Conservation (phyloP, 2,329 filamentous ascomycete genomes). For the Lomentospora prolificans region DNA sequence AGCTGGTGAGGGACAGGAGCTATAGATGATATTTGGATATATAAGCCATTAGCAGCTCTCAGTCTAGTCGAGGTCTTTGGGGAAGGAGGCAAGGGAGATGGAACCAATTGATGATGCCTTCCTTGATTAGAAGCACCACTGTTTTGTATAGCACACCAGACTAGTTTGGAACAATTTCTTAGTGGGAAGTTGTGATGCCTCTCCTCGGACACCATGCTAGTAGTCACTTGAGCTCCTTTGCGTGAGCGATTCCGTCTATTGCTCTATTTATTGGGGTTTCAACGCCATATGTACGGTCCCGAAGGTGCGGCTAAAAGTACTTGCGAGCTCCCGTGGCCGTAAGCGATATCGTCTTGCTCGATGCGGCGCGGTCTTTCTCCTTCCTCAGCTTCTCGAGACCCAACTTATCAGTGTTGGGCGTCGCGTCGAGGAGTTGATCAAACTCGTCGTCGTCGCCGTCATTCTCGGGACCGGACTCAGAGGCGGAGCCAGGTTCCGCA, state of each 20-base stretch:
- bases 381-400: constrained; percentile 52
- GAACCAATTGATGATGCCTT: no score
- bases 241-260: no score
- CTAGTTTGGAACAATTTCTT: no score
- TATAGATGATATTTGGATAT: not conserved
- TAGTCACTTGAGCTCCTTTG: no score
- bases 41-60: no score
- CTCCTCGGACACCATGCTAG: no score
- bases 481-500: constrained; percentile 26
- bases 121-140: no score
- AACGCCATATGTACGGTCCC: no score
- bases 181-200: no score
- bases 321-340: constrained; percentile 33
- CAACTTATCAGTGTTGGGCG: constrained; percentile 76
- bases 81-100: not conserved
- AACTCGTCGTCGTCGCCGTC: constrained; percentile 67
- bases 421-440: constrained; percentile 86
- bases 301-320: not conserved
- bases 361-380: constrained; percentile 37
- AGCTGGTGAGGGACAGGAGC: not conserved
- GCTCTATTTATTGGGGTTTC: no score
- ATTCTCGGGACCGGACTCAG: constrained; percentile 39
- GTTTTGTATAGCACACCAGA: no score
- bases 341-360: constrained; percentile 43
- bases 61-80: not conserved